Evolutionary conservation across 768 basidiomycete species (phyloP), one percentile per base, ranked within the genome.

Genomic region (Suillus tomentosus): DNA sequence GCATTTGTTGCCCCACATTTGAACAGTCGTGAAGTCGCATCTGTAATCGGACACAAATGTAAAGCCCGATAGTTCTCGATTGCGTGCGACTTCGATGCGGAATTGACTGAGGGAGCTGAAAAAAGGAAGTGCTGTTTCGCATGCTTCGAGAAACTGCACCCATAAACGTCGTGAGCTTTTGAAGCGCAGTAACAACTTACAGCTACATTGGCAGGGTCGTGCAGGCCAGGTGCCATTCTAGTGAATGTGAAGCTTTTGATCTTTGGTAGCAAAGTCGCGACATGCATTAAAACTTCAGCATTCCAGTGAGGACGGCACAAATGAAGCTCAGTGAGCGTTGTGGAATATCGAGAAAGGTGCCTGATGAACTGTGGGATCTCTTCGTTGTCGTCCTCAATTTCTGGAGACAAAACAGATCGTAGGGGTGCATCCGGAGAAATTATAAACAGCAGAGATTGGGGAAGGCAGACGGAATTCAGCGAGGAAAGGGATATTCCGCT

Each of bases 391-490:
- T 62, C 54, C 27, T 62, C 62, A 6, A 57, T 56, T 40, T 62
- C 59, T 40, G 36, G 34, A n/a, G 40, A 60, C 19, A 62, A 37
- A 15, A 62, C 19, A 15, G 40, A 60, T 10, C 22, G 34, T 24
- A 62, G 13, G 31, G 62, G 62, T 10, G 62, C 55, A 24, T 60
- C 62, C n/a, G 34, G 55, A 60, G 55, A 36, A 34, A 62, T n/a
- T 9, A 62, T 60, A 22, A 40, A 57, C 31, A 62, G 27, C 13
- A 60, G 14, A 60, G 62, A 15, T 34, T 57, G 31, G 22, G 62
- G 62, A 60, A 60, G 40, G 15, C 36, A 37, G 13, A 22, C 15
- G 2, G 62, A 36, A 34, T 62, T 42, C 51, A 62, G 37, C 10
- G 39, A 42, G 39, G 62, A n/a, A 15, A 60, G 40, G 31, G 15